Percentiles rank a stretch among this genome's conserved stretches.
phyloP scores from a whole-genome alignment of 2,329 filamentous ascomycete species.

The Aspergillus niger region DNA sequence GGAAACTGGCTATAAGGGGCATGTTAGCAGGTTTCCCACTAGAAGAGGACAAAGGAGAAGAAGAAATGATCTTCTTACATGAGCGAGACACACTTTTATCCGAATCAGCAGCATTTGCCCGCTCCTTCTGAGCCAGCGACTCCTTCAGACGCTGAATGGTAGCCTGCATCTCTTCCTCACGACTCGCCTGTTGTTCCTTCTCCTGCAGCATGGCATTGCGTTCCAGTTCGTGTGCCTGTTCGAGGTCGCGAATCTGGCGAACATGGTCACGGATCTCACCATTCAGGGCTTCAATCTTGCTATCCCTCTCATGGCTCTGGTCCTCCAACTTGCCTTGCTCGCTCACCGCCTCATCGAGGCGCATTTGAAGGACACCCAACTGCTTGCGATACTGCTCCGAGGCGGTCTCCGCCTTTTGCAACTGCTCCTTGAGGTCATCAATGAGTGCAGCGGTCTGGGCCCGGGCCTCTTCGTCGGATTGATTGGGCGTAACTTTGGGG shows the following conservation, averaged over 20 bases:
- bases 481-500: conserved; percentile 51
- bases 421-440: conserved; percentile 79
- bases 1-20: conserved; percentile 42
- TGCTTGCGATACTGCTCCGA: conserved; percentile 84
- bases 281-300: conserved; percentile 75
- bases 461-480: conserved; percentile 68
- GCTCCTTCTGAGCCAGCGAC: conserved; percentile 74
- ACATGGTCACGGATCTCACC: conserved; percentile 83
- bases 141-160: conserved; percentile 93
- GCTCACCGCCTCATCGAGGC: conserved; percentile 78
- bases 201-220: conserved; percentile 84
- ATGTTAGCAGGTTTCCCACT: conserved; percentile 23
- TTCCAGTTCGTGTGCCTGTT: conserved; percentile 89
- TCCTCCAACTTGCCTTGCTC: conserved; percentile 90
- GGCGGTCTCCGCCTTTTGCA: conserved; percentile 75
- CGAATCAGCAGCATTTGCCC: conserved; percentile 52
- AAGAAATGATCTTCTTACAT: conserved; percentile 44
- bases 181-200: conserved; percentile 80
- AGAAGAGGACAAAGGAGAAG: background rate
- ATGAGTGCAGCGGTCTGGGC: conserved; percentile 77
- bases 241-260: conserved; percentile 85
- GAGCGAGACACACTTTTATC: conserved; percentile 55
- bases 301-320: conserved; percentile 80
- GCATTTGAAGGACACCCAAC: conserved; percentile 77
- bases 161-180: conserved; percentile 86